Percentiles rank a stretch among this genome's conserved stretches.
Conservation (phyloP, 202 grass and related monocot genomes). For the Tripidium arundinaceum region DNA sequence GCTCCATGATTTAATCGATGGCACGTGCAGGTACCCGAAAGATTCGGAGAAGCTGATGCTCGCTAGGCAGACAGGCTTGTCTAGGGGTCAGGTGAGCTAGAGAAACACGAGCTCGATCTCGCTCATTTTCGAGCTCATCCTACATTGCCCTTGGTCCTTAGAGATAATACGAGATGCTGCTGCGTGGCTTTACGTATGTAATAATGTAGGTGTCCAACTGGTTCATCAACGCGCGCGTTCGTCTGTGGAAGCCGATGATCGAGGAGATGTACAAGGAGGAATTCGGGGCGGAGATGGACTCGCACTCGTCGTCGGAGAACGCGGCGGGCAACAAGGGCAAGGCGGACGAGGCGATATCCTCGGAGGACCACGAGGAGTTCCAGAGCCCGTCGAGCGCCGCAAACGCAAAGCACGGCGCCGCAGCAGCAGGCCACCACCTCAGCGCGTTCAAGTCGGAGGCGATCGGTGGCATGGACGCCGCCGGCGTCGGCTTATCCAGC, state of each 20-base stretch:
- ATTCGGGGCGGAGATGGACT: slow-evolving; percentile 74
- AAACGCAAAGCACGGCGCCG: not conserved
- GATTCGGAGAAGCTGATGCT: slow-evolving; percentile 98
- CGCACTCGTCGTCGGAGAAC: slow-evolving; percentile 86
- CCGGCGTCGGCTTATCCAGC: slow-evolving; percentile 27
- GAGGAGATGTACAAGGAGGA: slow-evolving; percentile 99
- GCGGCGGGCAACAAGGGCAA: slow-evolving; percentile 44
- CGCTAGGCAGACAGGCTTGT: slow-evolving; percentile 85
- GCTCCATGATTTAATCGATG: slow-evolving; percentile 6
- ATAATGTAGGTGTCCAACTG: slow-evolving; percentile 95
- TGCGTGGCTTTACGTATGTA: too few relatives aligned
- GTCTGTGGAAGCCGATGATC: slow-evolving; percentile 99
- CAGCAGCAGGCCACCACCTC: slow-evolving; percentile 26
- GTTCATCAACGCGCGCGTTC: slow-evolving; percentile 97
- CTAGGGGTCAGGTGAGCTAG: slow-evolving; percentile 71
- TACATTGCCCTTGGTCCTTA: too few relatives aligned
- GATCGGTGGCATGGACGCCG: slow-evolving; percentile 35
- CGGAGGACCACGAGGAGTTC: slow-evolving; percentile 69
- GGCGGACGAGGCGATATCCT: slow-evolving; percentile 53
- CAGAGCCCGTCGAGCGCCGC: slow-evolving; percentile 47
- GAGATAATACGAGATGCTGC: too few relatives aligned
- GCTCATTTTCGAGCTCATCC: too few relatives aligned
- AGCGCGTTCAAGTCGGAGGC: slow-evolving; percentile 45
- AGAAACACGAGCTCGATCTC: not conserved
- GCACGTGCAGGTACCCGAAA: slow-evolving; percentile 70